A percentile compares a stretch with the other conserved stretches of the same genome.
Evolutionary conservation across 139 green algal species (phyloP).

Genomic region (Chlorella sorokiniana): DNA sequence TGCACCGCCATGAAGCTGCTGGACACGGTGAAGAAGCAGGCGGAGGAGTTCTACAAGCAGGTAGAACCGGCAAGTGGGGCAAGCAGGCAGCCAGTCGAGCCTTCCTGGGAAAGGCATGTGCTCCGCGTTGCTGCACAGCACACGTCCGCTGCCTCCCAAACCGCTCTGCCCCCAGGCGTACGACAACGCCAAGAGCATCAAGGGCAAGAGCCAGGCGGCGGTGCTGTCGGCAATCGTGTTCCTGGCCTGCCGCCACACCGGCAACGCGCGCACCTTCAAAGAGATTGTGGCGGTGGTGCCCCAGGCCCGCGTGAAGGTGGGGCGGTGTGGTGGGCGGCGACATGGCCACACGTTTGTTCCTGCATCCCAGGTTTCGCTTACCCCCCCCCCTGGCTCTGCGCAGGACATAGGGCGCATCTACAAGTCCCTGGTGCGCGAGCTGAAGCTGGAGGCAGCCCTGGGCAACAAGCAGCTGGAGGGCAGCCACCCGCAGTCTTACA

Average conservation of each 20-base stretch:
- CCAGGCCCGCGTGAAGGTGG: constrained; percentile 63
- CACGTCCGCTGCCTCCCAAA: background rate
- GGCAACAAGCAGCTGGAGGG: constrained; percentile 36
- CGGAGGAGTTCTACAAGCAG: constrained; percentile 71
- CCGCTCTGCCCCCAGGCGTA: constrained; percentile 13
- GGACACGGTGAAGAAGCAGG: constrained; percentile 67
- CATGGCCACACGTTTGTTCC: too few species aligned
- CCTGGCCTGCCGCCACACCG: constrained; percentile 79
- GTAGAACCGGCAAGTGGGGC: background rate
- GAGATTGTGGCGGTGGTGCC: constrained; percentile 77
- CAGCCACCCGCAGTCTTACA: constrained; percentile 52
- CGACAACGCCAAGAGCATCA: constrained; percentile 63
- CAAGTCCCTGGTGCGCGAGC: constrained; percentile 64
- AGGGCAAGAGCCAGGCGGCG: constrained; percentile 61
- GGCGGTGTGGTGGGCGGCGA: too few species aligned
- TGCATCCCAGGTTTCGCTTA: background rate
- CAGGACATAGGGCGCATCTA: constrained; percentile 68
- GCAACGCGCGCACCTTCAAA: constrained; percentile 86
- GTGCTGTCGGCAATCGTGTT: constrained; percentile 88
- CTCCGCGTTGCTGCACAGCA: background rate
- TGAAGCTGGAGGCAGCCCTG: constrained; percentile 52
- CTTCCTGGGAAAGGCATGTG: background rate
- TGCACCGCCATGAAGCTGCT: constrained; percentile 65
- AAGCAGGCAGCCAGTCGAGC: background rate
- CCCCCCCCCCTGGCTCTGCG: background rate